phyloP scores from a whole-genome alignment of 345 rosid genomes.

The Atalantia buxifolia region DNA sequence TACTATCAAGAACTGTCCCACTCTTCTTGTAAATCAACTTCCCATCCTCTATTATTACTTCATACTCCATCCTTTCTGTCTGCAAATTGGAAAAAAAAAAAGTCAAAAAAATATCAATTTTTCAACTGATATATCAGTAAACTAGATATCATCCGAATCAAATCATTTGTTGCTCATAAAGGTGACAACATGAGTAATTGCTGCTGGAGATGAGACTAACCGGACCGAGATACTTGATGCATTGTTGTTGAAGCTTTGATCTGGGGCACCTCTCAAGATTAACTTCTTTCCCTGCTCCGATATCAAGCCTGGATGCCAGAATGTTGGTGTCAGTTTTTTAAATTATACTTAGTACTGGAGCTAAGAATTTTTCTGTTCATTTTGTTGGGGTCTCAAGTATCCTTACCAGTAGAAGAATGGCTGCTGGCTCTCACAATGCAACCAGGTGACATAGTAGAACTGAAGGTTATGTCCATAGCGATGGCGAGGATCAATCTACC shows the following conservation, averaged over 20 bases:
- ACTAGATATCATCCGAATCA: neutral
- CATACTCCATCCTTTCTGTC: constrained; percentile 65
- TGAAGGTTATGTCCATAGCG: constrained; percentile 97
- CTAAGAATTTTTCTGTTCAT: neutral
- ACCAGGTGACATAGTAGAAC: constrained; percentile 80
- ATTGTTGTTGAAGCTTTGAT: constrained; percentile 75
- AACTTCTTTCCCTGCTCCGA: constrained; percentile 78
- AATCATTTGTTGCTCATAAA: neutral
- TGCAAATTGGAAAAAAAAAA: constrained; percentile 18
- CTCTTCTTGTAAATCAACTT: constrained; percentile 54
- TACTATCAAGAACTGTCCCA: constrained; percentile 54
- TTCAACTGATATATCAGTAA: neutral
- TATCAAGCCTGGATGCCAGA: constrained; percentile 68
- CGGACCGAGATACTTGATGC: constrained; percentile 94
- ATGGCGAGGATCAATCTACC: constrained; percentile 92
- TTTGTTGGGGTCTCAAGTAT: constrained; percentile 13
- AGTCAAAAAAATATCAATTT: neutral
- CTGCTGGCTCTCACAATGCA: constrained; percentile 75
- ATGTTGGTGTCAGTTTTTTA: constrained; percentile 19
- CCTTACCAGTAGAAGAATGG: constrained; percentile 88
- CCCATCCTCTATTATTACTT: constrained; percentile 52
- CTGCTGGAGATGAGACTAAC: constrained; percentile 41
- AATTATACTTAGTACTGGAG: neutral
- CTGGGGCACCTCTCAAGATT: constrained; percentile 68
- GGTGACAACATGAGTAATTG: neutral